Evolutionary conservation across 805 yeast genomes (phyloP).

Genomic region (Cyberlindnera misumaiensis): DNA sequence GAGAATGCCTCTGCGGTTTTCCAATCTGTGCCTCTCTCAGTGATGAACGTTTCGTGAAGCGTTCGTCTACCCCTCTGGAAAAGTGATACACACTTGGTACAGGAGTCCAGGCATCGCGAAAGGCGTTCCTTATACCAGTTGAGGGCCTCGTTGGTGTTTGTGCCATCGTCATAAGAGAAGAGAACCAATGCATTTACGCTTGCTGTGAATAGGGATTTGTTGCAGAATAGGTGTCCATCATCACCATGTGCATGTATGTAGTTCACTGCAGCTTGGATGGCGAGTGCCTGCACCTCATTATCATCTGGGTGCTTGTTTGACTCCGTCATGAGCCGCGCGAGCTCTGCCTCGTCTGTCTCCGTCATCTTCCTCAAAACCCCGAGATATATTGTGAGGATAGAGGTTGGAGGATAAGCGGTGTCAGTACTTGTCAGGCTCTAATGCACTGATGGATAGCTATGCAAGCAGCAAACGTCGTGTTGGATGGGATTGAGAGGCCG

Average conservation of each 20-base stretch:
- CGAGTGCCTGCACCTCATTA: constrained; percentile 28
- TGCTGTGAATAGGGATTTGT: constrained; percentile 38
- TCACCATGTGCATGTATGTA: constrained; percentile 25
- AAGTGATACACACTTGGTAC: constrained; percentile 46
- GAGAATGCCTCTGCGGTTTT: constrained; percentile 18
- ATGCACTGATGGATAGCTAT: too few species aligned
- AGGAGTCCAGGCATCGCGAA: constrained; percentile 34
- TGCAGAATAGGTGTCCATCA: constrained; percentile 50
- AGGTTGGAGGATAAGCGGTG: too few species aligned
- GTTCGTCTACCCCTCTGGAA: constrained; percentile 49
- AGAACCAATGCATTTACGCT: constrained; percentile 50
- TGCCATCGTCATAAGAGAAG: constrained; percentile 45
- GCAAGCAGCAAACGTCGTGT: too few species aligned
- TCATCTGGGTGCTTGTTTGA: constrained; percentile 29
- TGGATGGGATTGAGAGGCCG: too few species aligned
- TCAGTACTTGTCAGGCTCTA: too few species aligned
- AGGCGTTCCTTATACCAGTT: constrained; percentile 36
- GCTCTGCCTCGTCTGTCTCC: not conserved
- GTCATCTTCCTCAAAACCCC: too few species aligned
- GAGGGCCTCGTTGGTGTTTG: constrained; percentile 32
- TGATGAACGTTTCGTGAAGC: constrained; percentile 44
- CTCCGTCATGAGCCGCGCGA: constrained; percentile 11
- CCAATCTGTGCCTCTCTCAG: constrained; percentile 35
- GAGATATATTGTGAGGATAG: too few species aligned
- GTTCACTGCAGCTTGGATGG: constrained; percentile 35